These are phyloP conservation scores for Turritis glabra DNA, from an alignment of 345 rosid species.

Conservation along the genomic window DNA sequence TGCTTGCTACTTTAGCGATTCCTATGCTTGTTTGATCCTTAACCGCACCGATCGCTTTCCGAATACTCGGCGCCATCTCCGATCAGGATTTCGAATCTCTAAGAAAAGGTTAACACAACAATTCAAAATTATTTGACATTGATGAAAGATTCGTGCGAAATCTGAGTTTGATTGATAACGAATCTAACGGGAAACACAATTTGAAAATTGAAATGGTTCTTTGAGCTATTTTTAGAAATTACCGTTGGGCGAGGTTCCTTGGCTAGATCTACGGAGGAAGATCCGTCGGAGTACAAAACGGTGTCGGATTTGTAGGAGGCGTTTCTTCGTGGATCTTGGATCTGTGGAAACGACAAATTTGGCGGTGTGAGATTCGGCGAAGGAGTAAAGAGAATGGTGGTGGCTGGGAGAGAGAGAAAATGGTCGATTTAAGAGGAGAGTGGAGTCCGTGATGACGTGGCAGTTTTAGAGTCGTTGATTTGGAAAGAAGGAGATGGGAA, in stretches of 20 bases:
- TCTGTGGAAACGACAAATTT: slow-evolving; percentile 24
- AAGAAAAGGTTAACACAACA: neutral
- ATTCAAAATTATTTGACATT: neutral
- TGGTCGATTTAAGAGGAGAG: slow-evolving; percentile 28
- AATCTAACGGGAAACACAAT: slow-evolving; percentile 15
- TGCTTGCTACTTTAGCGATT: slow-evolving; percentile 85
- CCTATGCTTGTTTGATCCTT: slow-evolving; percentile 96
- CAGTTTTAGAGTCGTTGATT: neutral
- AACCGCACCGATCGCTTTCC: slow-evolving; percentile 93
- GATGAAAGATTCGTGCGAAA: neutral
- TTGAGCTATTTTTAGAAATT: slow-evolving; percentile 24
- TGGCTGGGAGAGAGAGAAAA: slow-evolving; percentile 6
- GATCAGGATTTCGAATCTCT: slow-evolving; percentile 7
- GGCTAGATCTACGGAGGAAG: slow-evolving; percentile 16
- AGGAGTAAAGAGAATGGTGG: slow-evolving; percentile 20
- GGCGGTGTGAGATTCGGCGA: slow-evolving; percentile 24
- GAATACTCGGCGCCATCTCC: slow-evolving; percentile 78
- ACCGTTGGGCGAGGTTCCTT: slow-evolving; percentile 17
- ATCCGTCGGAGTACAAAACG: slow-evolving; percentile 7
- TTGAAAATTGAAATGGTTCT: neutral
- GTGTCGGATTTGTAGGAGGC: neutral
- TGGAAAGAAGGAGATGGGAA: slow-evolving; percentile 19
- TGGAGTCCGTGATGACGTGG: slow-evolving; percentile 25
- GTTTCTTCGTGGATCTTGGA: slow-evolving; percentile 7
- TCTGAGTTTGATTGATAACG: neutral